phyloP scores from a whole-genome alignment of 257 asterid genomes.

The Ligustrum vulgare region DNA sequence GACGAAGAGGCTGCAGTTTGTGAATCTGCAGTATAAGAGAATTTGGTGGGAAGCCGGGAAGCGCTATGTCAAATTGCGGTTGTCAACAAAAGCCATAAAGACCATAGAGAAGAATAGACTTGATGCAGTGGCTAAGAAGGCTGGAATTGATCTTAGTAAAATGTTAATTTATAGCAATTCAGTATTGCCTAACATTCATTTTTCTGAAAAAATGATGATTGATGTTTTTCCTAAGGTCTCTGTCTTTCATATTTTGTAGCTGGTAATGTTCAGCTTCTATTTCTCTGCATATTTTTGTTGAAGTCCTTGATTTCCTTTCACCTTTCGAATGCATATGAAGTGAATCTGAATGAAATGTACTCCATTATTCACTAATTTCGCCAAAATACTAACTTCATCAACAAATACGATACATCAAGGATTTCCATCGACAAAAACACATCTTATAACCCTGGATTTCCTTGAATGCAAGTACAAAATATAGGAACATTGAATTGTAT shows the following conservation, averaged over 20 bases:
- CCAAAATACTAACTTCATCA: background rate
- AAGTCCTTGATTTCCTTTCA: background rate
- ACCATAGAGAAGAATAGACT: constrained; percentile 98
- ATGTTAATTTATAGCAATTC: constrained; percentile 25
- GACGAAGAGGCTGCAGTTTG: constrained; percentile 80
- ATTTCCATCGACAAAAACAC: background rate
- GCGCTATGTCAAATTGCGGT: constrained; percentile 75
- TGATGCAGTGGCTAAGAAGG: constrained; percentile 95
- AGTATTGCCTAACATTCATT: background rate
- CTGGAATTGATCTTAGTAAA: constrained; percentile 85
- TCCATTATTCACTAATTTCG: background rate
- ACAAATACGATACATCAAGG: background rate
- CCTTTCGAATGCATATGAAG: background rate
- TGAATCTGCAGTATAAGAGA: constrained; percentile 88
- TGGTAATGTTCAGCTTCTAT: background rate
- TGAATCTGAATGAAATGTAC: background rate
- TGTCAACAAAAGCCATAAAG: constrained; percentile 89
- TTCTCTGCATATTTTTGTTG: background rate
- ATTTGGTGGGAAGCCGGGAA: constrained; percentile 99
- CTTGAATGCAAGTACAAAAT: background rate
- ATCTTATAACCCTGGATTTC: background rate
- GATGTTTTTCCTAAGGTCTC: too few species aligned
- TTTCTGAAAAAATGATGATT: constrained; percentile 6
- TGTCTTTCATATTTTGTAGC: constrained; percentile 8
- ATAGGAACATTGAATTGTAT: background rate